Percentiles rank a stretch among this genome's conserved stretches.
phyloP scores from a whole-genome alignment of 352 stramenopile species.

The Peronospora farinosa region DNA sequence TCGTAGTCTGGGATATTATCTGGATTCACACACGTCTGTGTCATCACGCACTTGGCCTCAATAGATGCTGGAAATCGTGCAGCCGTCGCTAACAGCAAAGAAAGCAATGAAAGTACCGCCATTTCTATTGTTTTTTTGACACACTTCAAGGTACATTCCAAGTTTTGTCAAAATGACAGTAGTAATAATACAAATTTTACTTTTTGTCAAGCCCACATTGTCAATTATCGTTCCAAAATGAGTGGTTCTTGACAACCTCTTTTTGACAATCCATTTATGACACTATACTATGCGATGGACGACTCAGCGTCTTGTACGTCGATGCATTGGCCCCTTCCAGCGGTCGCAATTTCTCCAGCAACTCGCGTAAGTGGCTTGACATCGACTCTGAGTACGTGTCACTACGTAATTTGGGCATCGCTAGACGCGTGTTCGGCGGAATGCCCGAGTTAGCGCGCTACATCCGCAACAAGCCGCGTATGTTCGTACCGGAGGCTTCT shows the following conservation, averaged over 20 bases:
- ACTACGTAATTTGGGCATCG: constrained; percentile 18
- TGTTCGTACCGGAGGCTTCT: constrained; percentile 29
- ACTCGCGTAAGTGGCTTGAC: too few species aligned
- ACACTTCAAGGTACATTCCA: background rate
- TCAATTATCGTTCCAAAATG: too few species aligned
- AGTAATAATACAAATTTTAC: too few species aligned
- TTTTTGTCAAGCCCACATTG: too few species aligned
- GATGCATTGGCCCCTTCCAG: too few species aligned
- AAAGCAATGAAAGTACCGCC: constrained; percentile 9
- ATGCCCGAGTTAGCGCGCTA: constrained; percentile 21
- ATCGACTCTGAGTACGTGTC: constrained; percentile 27
- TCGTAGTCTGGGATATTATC: constrained; percentile 67
- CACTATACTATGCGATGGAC: background rate
- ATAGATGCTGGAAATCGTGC: background rate
- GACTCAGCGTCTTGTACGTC: too few species aligned
- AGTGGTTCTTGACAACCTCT: too few species aligned
- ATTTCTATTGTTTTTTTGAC: constrained; percentile 5
- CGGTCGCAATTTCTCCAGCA: too few species aligned
- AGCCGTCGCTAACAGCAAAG: constrained; percentile 8
- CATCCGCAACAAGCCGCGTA: constrained; percentile 11
- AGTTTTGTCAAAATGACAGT: too few species aligned
- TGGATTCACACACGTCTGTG: constrained; percentile 70
- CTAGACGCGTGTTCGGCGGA: constrained; percentile 13
- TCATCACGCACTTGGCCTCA: constrained; percentile 60
- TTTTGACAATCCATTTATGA: constrained; percentile 6